Evolutionary conservation across 176 grass and related monocot genomes (phyloP).

Genomic region (Elymus sibiricus): DNA sequence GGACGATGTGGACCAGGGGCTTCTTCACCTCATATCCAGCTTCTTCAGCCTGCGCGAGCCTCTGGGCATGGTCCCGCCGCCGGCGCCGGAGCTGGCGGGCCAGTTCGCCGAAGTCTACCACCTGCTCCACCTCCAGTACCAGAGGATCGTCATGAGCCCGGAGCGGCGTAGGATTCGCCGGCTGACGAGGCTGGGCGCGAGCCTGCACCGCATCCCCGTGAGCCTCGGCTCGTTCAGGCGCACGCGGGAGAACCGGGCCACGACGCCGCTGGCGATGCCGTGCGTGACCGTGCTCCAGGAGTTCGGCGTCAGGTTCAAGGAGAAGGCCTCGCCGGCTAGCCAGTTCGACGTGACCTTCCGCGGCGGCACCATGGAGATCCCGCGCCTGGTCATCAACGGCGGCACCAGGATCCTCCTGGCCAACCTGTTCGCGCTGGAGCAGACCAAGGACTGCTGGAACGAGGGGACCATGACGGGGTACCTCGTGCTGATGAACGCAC

Average conservation of each 20-base stretch:
- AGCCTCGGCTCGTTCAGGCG: not conserved
- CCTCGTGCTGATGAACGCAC: conserved; percentile 5
- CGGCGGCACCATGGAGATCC: not conserved
- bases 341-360: conserved; percentile 16
- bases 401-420: conserved; percentile 6
- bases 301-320: not conserved
- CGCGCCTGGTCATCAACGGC: not conserved
- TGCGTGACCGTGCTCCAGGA: conserved; percentile 7
- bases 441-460: not conserved
- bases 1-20: not conserved
- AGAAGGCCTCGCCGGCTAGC: not conserved
- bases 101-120: not conserved
- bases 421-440: not conserved
- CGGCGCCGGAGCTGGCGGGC: not conserved
- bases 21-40: not conserved
- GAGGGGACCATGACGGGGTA: not conserved
- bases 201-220: not conserved
- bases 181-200: not conserved
- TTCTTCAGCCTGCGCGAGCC: not conserved
- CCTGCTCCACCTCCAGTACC: conserved; percentile 21
- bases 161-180: not conserved
- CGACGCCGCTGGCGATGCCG: not conserved
- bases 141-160: not conserved
- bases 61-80: not conserved
- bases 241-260: not conserved